Conservation (phyloP, 179 eudicot species). For the Gypsophila paniculata region DNA sequence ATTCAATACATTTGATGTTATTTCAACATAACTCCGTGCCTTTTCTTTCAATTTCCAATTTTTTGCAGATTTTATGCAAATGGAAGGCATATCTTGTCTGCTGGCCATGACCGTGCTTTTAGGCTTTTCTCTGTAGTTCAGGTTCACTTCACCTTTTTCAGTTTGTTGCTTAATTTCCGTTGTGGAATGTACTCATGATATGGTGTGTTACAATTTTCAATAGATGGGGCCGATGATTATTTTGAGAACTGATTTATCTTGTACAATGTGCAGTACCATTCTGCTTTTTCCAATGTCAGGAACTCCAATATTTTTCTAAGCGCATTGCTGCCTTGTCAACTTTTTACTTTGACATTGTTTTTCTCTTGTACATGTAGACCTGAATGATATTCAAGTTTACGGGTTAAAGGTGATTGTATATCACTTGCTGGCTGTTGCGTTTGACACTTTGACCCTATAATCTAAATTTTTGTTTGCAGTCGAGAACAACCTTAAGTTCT, state of each 20-base stretch:
- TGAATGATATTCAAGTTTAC: neutral
- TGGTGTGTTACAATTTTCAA: neutral
- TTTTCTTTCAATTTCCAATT: neutral
- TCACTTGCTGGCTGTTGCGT: neutral
- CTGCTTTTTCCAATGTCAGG: neutral
- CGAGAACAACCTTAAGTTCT: neutral
- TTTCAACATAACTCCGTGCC: neutral
- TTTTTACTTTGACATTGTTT: neutral
- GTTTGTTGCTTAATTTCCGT: neutral
- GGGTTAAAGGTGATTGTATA: neutral
- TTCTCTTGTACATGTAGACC: neutral
- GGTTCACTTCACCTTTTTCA: conserved; percentile 33
- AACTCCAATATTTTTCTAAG: neutral
- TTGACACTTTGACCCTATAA: neutral
- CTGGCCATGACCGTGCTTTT: conserved; percentile 98
- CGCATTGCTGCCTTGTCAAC: neutral
- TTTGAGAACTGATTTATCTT: neutral
- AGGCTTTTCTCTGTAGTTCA: conserved; percentile 94
- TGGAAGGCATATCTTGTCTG: conserved; percentile 92
- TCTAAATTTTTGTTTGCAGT: neutral
- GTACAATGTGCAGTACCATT: neutral
- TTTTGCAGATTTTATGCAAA: conserved; percentile 77
- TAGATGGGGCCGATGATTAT: neutral
- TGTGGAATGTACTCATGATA: neutral
- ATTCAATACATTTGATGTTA: neutral